A percentile compares a stretch with the other conserved stretches of the same genome.
phyloP scores from a whole-genome alignment of 2,329 filamentous ascomycete genomes.

The Seiridium cupressi region DNA sequence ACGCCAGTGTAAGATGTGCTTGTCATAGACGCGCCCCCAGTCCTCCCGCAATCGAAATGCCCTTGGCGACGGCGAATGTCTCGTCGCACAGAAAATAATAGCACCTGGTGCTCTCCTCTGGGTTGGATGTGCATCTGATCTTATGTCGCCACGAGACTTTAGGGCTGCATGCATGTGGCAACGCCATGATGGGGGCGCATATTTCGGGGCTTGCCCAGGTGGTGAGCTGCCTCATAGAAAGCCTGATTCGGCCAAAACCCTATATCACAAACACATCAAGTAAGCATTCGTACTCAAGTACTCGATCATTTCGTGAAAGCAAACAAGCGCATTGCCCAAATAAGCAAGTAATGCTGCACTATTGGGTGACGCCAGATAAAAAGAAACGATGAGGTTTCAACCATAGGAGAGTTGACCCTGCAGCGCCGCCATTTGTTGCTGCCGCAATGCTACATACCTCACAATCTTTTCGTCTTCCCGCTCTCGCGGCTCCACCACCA shows the following conservation, averaged over 20 bases:
- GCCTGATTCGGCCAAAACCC: slow-evolving; percentile 60
- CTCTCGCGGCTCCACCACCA: slow-evolving; percentile 90
- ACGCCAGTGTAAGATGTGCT: background rate
- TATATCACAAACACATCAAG: slow-evolving; percentile 30
- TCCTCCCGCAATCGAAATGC: background rate
- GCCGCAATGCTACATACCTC: slow-evolving; percentile 62
- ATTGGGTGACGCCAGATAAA: slow-evolving; percentile 6
- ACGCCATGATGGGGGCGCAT: background rate
- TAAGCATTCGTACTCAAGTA: slow-evolving; percentile 15
- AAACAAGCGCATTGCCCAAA: slow-evolving; percentile 3
- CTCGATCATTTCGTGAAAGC: slow-evolving; percentile 6
- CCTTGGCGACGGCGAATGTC: background rate
- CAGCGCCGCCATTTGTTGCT: slow-evolving; percentile 22
- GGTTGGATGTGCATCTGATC: background rate
- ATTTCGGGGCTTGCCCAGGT: background rate
- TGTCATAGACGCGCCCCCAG: background rate
- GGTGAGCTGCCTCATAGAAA: slow-evolving; percentile 46
- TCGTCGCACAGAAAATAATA: background rate
- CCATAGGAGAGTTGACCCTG: slow-evolving; percentile 19
- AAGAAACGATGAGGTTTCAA: slow-evolving; percentile 14
- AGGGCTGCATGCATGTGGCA: background rate
- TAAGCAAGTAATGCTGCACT: slow-evolving; percentile 9
- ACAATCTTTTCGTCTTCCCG: slow-evolving; percentile 99
- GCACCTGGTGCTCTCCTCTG: background rate
- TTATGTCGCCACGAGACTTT: background rate